phyloP scores from a whole-genome alignment of 176 grass and related monocot genomes.

The Pharus latifolius region DNA sequence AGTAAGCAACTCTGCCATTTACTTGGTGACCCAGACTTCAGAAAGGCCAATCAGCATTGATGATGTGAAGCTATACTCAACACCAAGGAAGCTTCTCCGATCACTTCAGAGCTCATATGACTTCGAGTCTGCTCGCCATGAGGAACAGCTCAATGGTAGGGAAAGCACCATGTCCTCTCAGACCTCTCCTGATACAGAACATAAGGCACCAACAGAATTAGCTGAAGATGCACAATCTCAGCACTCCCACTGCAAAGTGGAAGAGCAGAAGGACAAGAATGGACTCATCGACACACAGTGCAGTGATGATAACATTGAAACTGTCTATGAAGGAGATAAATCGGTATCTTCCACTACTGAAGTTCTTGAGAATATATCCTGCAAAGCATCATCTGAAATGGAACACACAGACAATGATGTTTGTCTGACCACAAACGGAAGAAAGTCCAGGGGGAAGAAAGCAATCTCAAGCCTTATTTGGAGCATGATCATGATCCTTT shows the following conservation, averaged over 20 bases:
- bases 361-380: constrained; percentile 11
- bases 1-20: not conserved
- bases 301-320: not conserved
- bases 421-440: not conserved
- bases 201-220: not conserved
- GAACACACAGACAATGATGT: constrained; percentile 4
- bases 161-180: not conserved
- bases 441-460: constrained; percentile 10
- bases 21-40: constrained; percentile 30
- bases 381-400: constrained; percentile 6
- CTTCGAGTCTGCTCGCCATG: constrained; percentile 6
- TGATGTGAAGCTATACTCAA: constrained; percentile 55
- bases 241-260: constrained; percentile 22
- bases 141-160: not conserved
- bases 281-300: not conserved
- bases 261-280: constrained; percentile 24
- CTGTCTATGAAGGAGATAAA: constrained; percentile 21
- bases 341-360: constrained; percentile 31
- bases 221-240: constrained; percentile 18
- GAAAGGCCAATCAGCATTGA: constrained; percentile 39
- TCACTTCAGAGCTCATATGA: constrained; percentile 57
- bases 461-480: constrained; percentile 13
- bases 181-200: not conserved
- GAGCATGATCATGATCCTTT: constrained; percentile 23
- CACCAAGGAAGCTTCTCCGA: constrained; percentile 61